Percentiles rank a stretch among this genome's conserved stretches.
These are phyloP conservation scores for Amyloporia xantha DNA, from an alignment of 768 basidiomycete species.

Conservation along the genomic window DNA sequence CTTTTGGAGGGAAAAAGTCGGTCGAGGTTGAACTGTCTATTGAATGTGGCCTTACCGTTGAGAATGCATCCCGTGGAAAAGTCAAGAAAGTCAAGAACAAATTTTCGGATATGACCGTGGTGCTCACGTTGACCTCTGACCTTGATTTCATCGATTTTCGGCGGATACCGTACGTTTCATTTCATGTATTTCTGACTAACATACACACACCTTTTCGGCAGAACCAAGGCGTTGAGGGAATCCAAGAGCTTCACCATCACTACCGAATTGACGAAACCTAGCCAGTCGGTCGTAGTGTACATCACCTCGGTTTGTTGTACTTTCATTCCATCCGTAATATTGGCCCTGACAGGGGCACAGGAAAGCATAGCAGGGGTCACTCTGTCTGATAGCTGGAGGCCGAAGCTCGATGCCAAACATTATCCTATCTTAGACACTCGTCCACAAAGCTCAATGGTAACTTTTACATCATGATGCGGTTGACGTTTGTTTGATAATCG, in stretches of 20 bases:
- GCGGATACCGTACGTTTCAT: constrained; percentile 53
- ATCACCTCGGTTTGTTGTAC: constrained; percentile 50
- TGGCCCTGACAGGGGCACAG: constrained; percentile 31
- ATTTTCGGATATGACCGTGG: constrained; percentile 54
- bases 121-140: constrained; percentile 76
- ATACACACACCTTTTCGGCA: constrained; percentile 21
- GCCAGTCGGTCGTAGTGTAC: constrained; percentile 56
- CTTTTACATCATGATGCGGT: neutral
- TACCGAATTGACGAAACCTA: constrained; percentile 63
- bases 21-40: constrained; percentile 53
- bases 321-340: neutral
- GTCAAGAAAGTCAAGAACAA: constrained; percentile 38
- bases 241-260: constrained; percentile 54
- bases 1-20: constrained; percentile 39
- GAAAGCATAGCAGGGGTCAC: constrained; percentile 70
- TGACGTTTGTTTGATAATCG: neutral
- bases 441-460: constrained; percentile 54
- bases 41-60: constrained; percentile 44
- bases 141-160: constrained; percentile 72
- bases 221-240: constrained; percentile 61
- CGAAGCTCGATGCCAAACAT: constrained; percentile 41
- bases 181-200: neutral
- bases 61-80: constrained; percentile 18
- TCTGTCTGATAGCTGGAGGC: constrained; percentile 48
- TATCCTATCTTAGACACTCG: constrained; percentile 71